Conservation (phyloP, 306 rosid species). For the Cucurbita argyrosperma region DNA sequence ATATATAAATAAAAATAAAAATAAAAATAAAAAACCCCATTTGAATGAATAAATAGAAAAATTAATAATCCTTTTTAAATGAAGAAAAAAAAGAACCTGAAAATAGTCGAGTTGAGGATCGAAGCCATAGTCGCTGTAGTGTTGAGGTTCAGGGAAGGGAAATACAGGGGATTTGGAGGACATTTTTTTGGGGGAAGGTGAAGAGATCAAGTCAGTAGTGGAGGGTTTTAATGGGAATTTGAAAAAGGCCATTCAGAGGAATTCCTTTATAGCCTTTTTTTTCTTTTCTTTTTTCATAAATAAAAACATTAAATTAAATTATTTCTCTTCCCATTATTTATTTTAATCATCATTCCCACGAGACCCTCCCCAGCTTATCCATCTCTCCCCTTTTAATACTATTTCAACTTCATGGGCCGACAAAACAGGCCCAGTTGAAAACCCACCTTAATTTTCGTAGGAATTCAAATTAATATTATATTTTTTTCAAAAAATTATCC, state of each 20-base stretch:
- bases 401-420: too few species aligned
- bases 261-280: too few species aligned
- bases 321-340: neutral
- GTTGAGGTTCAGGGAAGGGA: constrained; percentile 74
- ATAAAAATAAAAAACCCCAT: neutral
- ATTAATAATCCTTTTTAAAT: too few species aligned
- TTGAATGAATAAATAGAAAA: neutral
- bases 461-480: too few species aligned
- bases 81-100: constrained; percentile 32
- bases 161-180: constrained; percentile 62
- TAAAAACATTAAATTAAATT: too few species aligned
- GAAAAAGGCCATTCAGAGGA: neutral
- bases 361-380: neutral
- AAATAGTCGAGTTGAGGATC: constrained; percentile 85
- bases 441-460: too few species aligned
- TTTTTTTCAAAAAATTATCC: too few species aligned
- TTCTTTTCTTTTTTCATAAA: too few species aligned
- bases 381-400: too few species aligned
- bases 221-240: neutral
- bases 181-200: constrained; percentile 19
- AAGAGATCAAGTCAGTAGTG: neutral
- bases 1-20: too few species aligned
- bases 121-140: constrained; percentile 91
- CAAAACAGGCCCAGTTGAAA: neutral
- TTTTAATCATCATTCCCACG: neutral